Evolutionary conservation across 2,329 filamentous ascomycete genomes (phyloP), one percentile per base, ranked within the genome.

Genomic region (Alternaria atra): DNA sequence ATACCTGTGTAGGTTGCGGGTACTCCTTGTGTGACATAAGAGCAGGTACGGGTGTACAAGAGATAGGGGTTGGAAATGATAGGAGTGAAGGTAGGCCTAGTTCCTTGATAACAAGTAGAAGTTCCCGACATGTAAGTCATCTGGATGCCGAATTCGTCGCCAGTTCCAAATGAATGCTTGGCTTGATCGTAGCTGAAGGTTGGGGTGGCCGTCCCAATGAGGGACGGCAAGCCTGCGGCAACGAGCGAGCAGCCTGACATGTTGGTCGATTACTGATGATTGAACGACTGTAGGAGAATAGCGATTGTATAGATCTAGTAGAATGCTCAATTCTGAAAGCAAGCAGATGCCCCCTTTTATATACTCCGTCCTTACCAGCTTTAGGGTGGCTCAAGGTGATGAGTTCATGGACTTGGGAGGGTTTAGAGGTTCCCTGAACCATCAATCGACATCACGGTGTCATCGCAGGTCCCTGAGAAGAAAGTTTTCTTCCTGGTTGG

Each of bases 241-340:
- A 64, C 52, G 40, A 67, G 64, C 12, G 63, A 66, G 53, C 65
- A 67, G 43, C 51, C 50, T 44, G 61, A 57, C 60, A 63, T 63
- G 9, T 30, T 53, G 29, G 35, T 46, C 34, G 42, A 48, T 29
- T 42, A 34, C 17, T 30, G 25, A n/a, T 20, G 20, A 5, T 5
- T 47, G n/a, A 57, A 34, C 20, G 30, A 44, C 23, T 47, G 12
- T 42, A 20, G 27, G 29, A 7, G 30, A 40, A 6, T n/a, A 52
- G 50, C 17, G 39, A 53, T 3, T n/a, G 35, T 35, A 23, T 34
- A 29, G 23, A 37, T 30, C 52, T n/a, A 35, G 20, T 32, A 17
- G 6, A 20, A 23, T 48, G 48, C 17, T 61, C 30, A n/a, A 6
- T 27, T 17, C 27, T n/a, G 35, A 53, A 29, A 34, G 46, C 29